Percentiles rank a stretch among this genome's conserved stretches.
Evolutionary conservation across 192 early-diverging fungal genomes (phyloP).

Genomic region (Powellomyces hirtus): DNA sequence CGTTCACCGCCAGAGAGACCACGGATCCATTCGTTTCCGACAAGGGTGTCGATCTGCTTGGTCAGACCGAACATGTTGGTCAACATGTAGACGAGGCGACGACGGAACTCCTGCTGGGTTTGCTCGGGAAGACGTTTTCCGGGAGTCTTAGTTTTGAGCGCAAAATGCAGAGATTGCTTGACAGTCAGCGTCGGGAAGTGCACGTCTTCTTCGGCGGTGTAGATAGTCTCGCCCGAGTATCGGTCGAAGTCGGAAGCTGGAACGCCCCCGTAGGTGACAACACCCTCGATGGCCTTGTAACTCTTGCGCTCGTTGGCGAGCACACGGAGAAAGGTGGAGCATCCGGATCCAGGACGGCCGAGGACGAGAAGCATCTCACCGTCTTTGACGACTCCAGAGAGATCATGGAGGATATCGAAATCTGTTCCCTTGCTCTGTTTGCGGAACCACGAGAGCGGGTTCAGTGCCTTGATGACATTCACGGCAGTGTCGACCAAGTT

Average conservation of each 20-base stretch:
- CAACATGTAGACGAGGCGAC: neutral
- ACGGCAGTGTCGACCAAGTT: neutral
- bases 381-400: slow-evolving; percentile 67
- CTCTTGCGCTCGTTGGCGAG: slow-evolving; percentile 45
- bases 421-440: slow-evolving; percentile 10
- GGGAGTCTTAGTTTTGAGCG: slow-evolving; percentile 47
- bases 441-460: slow-evolving; percentile 17
- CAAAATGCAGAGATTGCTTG: slow-evolving; percentile 73
- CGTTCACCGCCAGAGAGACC: slow-evolving; percentile 68
- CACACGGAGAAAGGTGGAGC: slow-evolving; percentile 59
- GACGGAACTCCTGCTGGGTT: neutral
- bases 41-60: slow-evolving; percentile 21
- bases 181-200: slow-evolving; percentile 80
- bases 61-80: slow-evolving; percentile 23
- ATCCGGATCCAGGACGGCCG: slow-evolving; percentile 68
- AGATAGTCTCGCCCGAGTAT: slow-evolving; percentile 66
- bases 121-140: slow-evolving; percentile 1
- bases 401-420: slow-evolving; percentile 34
- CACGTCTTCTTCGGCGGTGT: slow-evolving; percentile 78
- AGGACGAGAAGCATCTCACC: slow-evolving; percentile 73
- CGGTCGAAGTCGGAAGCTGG: slow-evolving; percentile 15
- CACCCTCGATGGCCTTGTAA: slow-evolving; percentile 12
- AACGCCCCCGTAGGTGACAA: slow-evolving; percentile 14
- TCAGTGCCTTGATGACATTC: neutral
- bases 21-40: slow-evolving; percentile 53